Evolutionary conservation across 768 basidiomycete species (phyloP), one percentile per base, ranked within the genome.

Genomic region (Calocybe indica): DNA sequence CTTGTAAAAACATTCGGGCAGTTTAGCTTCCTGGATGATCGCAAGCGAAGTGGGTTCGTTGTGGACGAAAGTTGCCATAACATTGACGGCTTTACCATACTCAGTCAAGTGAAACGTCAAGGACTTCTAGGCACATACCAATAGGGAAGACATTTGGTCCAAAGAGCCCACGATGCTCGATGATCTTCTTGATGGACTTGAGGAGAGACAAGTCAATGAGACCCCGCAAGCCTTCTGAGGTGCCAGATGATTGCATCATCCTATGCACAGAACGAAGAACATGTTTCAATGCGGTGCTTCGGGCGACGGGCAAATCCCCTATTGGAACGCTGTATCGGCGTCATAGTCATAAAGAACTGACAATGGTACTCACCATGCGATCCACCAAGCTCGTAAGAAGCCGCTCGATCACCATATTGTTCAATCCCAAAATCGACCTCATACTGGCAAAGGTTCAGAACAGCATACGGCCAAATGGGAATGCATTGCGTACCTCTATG

Each of bases 41-140:
- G 82, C 72, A 48, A 99, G 70, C 11, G 92, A 96, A 0, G 94
- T 97, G 6, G 96, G 96, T 63, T 99, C 96, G 54, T 98, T 99
- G 72, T 99, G 95, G 7, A 98, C 84, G 65, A 97, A 97, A 0
- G 92, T 92, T 10, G 92, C 83, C 84, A 96, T 91, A 59, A 93
- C 86, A 62, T 94, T 92, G 71, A 94, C 90, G 5, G 90, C 92
- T 90, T 52, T 11, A 49, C 7, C 7, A 45, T 6, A 39, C 46
- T 14, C 5, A 33, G 32, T 12, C 54, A 60, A 45, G 59, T 31
- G 49, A 5, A 29, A 5, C 22, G 12, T 10, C n/a, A 12, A 42
- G 9, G 1, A 51, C 39, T 31, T 32, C 13, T 38, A 50, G 34
- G 7, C 30, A 69, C 80, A 33, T 63, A 92, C 92, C 88, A 38